Evolutionary conservation across 2,329 filamentous ascomycete genomes (phyloP).

Genomic region (Colletotrichum euphorbiae): DNA sequence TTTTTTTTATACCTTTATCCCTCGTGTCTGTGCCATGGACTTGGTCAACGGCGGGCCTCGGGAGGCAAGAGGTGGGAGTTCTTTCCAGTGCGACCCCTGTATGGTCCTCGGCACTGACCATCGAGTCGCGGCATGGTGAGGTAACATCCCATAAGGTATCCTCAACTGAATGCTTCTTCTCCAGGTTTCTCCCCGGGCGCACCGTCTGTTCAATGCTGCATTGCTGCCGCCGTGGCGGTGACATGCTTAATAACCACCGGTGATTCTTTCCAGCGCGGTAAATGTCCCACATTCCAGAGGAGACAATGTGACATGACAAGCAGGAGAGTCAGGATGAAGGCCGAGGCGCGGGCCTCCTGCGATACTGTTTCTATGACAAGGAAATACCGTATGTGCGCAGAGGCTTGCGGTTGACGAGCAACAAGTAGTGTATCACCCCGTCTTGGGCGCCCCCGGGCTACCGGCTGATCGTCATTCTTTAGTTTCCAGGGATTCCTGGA

Average conservation of each 20-base stretch:
- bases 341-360: constrained; percentile 15
- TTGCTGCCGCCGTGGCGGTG: constrained; percentile 18
- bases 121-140: constrained; percentile 12
- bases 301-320: background rate
- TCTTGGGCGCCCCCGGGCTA: constrained; percentile 5
- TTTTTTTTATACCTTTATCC: too few relatives aligned
- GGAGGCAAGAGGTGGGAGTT: background rate
- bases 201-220: constrained; percentile 21
- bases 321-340: constrained; percentile 3
- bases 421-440: constrained; percentile 14
- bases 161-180: constrained; percentile 20
- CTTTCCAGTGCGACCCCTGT: background rate
- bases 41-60: background rate
- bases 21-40: constrained; percentile 1
- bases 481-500: constrained; percentile 30
- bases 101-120: constrained; percentile 1
- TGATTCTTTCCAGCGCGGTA: constrained; percentile 12
- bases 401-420: constrained; percentile 11
- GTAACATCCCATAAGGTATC: constrained; percentile 10
- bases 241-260: background rate
- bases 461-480: constrained; percentile 35
- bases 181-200: constrained; percentile 3
- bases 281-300: constrained; percentile 5
- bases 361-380: background rate
- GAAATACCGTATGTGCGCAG: background rate